Evolutionary conservation across 2,329 filamentous ascomycete genomes (phyloP).

Genomic region (Hypoxylon sp.): DNA sequence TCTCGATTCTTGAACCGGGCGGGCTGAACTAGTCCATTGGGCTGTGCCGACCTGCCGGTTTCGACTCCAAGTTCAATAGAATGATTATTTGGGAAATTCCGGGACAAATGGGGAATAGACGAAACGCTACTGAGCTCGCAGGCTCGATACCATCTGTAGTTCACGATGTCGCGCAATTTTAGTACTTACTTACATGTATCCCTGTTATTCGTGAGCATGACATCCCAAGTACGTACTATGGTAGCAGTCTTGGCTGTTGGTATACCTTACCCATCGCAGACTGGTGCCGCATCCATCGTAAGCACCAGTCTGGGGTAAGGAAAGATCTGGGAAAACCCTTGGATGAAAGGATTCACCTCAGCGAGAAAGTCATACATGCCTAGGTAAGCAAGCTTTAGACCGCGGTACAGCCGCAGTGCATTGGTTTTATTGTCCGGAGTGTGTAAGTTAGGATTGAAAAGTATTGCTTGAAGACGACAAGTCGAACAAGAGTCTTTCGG

Average conservation of each 20-base stretch:
- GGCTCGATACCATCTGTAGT: conserved; percentile 28
- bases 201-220: conserved; percentile 30
- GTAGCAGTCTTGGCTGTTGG: conserved; percentile 38
- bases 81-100: conserved; percentile 14
- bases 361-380: conserved; percentile 13
- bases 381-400: conserved; percentile 13
- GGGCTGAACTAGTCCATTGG: conserved; percentile 22
- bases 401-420: conserved; percentile 34
- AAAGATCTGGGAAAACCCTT: conserved; percentile 41
- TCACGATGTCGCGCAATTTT: conserved; percentile 36
- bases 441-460: neutral
- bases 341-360: conserved; percentile 36
- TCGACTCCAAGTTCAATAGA: conserved; percentile 29
- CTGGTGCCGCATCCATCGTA: conserved; percentile 43
- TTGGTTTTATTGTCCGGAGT: conserved; percentile 3
- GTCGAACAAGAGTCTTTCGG: conserved; percentile 7
- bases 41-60: conserved; percentile 24
- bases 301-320: conserved; percentile 47
- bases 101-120: conserved; percentile 27
- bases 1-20: conserved; percentile 24
- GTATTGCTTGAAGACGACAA: conserved; percentile 23
- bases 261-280: conserved; percentile 45
- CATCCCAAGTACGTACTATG: conserved; percentile 35
- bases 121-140: conserved; percentile 17
- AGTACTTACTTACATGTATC: conserved; percentile 8